Evolutionary conservation across 345 rosid species (phyloP).

Genomic region (Hypericum androsaemum): DNA sequence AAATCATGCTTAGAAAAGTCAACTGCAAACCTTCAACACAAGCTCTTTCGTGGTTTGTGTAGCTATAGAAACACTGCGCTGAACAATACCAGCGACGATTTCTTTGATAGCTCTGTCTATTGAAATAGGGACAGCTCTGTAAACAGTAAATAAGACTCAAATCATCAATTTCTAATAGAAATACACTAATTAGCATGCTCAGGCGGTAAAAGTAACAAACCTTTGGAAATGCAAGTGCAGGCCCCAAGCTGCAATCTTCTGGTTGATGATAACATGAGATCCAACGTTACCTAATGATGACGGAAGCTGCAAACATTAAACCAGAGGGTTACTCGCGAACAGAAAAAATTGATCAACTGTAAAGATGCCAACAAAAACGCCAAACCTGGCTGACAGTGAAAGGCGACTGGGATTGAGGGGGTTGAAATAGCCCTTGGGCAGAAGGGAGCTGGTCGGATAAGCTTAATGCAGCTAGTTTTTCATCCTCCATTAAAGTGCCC

Average conservation of each 20-base stretch:
- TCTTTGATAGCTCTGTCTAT: conserved; percentile 97
- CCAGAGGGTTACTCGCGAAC: conserved; percentile 15
- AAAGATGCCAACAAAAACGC: not conserved
- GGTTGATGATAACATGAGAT: conserved; percentile 76
- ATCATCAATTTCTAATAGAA: not conserved
- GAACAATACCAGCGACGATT: conserved; percentile 81
- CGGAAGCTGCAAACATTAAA: conserved; percentile 44
- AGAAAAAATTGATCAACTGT: not conserved
- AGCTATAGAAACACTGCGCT: conserved; percentile 96
- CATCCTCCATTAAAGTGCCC: conserved; percentile 68
- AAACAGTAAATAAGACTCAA: conserved; percentile 3
- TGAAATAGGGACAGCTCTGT: conserved; percentile 79
- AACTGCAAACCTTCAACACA: conserved; percentile 74
- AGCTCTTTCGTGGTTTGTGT: conserved; percentile 97
- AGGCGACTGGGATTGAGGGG: conserved; percentile 56
- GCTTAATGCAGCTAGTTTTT: conserved; percentile 58
- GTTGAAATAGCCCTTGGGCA: conserved; percentile 72
- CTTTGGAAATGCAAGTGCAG: conserved; percentile 87
- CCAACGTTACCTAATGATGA: conserved; percentile 67
- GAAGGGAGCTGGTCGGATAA: conserved; percentile 79
- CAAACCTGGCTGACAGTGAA: conserved; percentile 62
- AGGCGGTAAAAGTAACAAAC: conserved; percentile 29
- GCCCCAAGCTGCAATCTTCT: conserved; percentile 54
- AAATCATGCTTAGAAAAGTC: conserved; percentile 2
- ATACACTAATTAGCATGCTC: not conserved